Base-by-base conservation (phyloP, 805 yeast genomes). In the Kluyveromyces aestuarii region DNA sequence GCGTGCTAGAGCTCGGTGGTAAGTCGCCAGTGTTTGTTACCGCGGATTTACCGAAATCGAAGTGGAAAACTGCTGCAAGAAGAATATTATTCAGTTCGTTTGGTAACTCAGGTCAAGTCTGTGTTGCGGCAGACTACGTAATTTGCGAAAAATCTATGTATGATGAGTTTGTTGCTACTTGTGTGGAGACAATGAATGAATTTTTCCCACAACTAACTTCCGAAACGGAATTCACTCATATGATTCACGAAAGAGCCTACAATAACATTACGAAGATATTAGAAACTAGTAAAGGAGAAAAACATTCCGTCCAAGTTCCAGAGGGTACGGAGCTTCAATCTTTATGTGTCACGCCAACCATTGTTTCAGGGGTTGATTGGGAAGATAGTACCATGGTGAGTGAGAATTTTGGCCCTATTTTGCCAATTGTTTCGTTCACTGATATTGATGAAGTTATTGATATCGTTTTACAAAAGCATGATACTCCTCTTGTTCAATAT, bases 91-190 rank as follows among this genome's bases (percentile, higher is more conserved):
- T 93, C 86, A 91, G 90, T 16, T 79, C 83, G 56, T 83, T 82
- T 60, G 68, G 78, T 33, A 91, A 88, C 62, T 78, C 85, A 16
- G 98, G 98, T 16, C 98, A 90, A 69, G 81, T 93, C 2, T 90
- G 97, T 70, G 85, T 87, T 38, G 86, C 96, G 9, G 84, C 90
- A 8, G 98, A 91, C 68, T 90, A 88, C 60, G 68, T 84, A 6
- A 58, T 87, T 41, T 84, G 81, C n/a, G 87, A 84, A 50, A 77
- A 73, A 48, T 63, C 72, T 2, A 66, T 81, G 19, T 79, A 81
- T 58, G 76, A 70, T 27, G 68, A 76, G 53, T 76, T 86, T 45
- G 66, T 80, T 8, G 55, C 56, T 1, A 70, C 66, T 7, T 60
- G 48, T 57, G 72, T 47, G 56, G 72, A 73, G 18, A 57, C 75